These are phyloP conservation scores for Colletotrichum noveboracense DNA, from an alignment of 2,329 filamentous ascomycete genomes.

Conservation along the genomic window DNA sequence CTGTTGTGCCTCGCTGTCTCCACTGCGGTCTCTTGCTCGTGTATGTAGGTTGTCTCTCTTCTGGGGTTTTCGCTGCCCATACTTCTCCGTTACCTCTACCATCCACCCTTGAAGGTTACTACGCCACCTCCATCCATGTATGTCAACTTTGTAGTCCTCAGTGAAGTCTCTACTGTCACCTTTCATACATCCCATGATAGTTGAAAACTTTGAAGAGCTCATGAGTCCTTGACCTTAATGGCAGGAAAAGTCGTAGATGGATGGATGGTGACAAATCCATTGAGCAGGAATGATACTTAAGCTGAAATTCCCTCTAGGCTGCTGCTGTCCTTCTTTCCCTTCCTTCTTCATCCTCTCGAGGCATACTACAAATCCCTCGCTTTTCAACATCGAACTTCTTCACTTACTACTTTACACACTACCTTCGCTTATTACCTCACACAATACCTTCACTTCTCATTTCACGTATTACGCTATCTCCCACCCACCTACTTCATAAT, in stretches of 20 bases:
- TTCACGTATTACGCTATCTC: neutral
- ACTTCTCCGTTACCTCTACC: neutral
- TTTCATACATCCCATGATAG: neutral
- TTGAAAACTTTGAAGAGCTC: neutral
- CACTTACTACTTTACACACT: neutral
- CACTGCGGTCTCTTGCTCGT: neutral
- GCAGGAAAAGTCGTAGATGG: neutral
- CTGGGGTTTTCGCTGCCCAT: neutral
- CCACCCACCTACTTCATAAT: neutral
- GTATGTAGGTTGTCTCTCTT: neutral
- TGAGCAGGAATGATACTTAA: neutral
- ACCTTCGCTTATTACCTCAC: neutral
- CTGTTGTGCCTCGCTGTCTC: neutral
- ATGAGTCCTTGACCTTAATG: neutral
- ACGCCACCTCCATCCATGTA: neutral
- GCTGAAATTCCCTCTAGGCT: neutral
- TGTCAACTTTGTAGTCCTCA: neutral
- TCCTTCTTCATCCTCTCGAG: neutral
- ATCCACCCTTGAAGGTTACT: neutral
- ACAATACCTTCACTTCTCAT: neutral
- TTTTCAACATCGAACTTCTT: neutral
- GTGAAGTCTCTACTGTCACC: neutral
- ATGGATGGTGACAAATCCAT: neutral
- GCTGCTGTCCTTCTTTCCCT: neutral
- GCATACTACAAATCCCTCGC: neutral